These are phyloP conservation scores for Platanthera zijinensis DNA, from an alignment of 106 monocot genomes.

Conservation along the genomic window DNA sequence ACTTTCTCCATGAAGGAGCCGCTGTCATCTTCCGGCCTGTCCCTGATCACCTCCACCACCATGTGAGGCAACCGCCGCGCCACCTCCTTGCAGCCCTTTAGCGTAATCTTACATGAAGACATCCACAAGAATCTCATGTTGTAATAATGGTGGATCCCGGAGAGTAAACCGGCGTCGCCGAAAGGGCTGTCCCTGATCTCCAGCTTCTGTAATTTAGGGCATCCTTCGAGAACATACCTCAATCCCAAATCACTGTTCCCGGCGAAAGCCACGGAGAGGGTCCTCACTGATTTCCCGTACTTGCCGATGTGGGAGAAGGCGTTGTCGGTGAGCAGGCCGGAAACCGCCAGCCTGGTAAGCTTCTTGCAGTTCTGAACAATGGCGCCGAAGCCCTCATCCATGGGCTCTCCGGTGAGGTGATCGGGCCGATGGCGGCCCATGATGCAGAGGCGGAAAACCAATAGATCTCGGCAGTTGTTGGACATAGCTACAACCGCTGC, in stretches of 20 bases:
- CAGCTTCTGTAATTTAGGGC: slow-evolving; percentile 66
- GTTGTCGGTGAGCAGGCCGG: slow-evolving; percentile 74
- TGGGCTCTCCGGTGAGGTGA: slow-evolving; percentile 50
- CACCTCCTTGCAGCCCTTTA: slow-evolving; percentile 66
- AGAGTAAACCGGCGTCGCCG: slow-evolving; percentile 54
- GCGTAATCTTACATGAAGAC: slow-evolving; percentile 58
- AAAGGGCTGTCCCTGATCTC: slow-evolving; percentile 87
- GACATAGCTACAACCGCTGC: slow-evolving; percentile 67
- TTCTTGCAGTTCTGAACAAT: slow-evolving; percentile 86
- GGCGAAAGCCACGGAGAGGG: slow-evolving; percentile 85
- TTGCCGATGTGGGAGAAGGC: slow-evolving; percentile 71
- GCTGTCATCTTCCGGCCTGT: slow-evolving; percentile 23
- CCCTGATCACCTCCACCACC: slow-evolving; percentile 68
- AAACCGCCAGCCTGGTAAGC: slow-evolving; percentile 70
- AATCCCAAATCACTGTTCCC: slow-evolving; percentile 59
- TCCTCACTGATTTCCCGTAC: slow-evolving; percentile 69
- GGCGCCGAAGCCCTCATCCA: slow-evolving; percentile 87
- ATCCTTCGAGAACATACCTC: slow-evolving; percentile 69
- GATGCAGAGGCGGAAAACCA: slow-evolving; percentile 78
- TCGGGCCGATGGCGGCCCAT: slow-evolving; percentile 71
- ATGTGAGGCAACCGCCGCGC: slow-evolving; percentile 44
- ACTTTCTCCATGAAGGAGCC: slow-evolving; percentile 34
- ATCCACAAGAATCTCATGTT: slow-evolving; percentile 97
- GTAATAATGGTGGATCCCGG: slow-evolving; percentile 71
- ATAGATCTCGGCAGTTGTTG: slow-evolving; percentile 61